Base-by-base conservation (phyloP, 805 yeast species). In the Priceomyces fermenticarens region DNA sequence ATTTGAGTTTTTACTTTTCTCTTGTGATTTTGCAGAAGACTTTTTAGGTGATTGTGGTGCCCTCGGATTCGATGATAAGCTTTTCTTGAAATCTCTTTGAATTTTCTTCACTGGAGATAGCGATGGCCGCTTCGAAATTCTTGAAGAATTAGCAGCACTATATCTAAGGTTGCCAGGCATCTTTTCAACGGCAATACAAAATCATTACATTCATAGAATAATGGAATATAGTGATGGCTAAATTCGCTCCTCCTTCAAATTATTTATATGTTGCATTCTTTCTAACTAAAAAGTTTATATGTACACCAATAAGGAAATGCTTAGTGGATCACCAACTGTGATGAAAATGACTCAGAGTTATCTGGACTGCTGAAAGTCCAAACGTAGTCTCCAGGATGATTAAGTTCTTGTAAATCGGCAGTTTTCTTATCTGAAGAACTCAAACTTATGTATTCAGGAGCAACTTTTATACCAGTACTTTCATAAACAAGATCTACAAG, bases 91-190 rank as follows among this genome's bases (percentile, higher is more conserved):
- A 31, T 55, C 57, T 17, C 53, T 53, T 43, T 50, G 53, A 33
- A 50, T 45, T 41, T 58, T 55, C 45, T 54, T 55, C 14, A 55
- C 49, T 0, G 67, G 59, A 3, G 65, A 55, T 14, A 50, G 50
- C 13, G 46, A 49, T 11, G 50, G 42, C 38, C 52, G 43, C 44
- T 54, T 48, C 31, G 55, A 36, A 12, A 70, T 58, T 12, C 54
- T 49, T 0, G 73, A 68, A 36, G 73, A 62, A 42, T 54, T 62
- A 4, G 75, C 71, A 2, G 75, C 74, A 40, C 65, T 64, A 36
- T 55, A 68, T 28, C 63, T 49, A 4, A 67, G 49, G 38, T 57
- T 57, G 10, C 52, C 37, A 11, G 52, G 46, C 55, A 54, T 53
- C 31, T 29, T 29, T 29, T 29, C 31, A 29, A 2, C 20, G 25